Evolutionary conservation across 495 filamentous ascomycete genomes (phyloP), one percentile per base, ranked within the genome.

Genomic region (Penicillium ucsense): DNA sequence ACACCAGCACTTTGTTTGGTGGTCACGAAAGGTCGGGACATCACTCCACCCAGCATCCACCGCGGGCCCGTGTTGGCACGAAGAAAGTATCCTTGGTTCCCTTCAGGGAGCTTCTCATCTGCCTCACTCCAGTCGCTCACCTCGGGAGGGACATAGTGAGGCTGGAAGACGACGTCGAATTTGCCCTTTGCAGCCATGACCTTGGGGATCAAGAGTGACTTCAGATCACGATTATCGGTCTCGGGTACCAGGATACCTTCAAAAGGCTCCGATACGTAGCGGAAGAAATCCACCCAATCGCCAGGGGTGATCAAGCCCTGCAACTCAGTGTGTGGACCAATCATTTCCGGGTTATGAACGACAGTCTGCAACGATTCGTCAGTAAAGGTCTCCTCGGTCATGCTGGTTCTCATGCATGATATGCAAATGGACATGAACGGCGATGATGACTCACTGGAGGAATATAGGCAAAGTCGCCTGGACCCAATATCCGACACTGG

Each of bases 221-320:
- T 68, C 11, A 65, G 52, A 51, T 69, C 69, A 7, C 72, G 64
- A 32, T 66, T 47, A 45, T 75, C 72, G 41, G 44, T 54, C 38
- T 72, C 70, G 8, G 77, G 75, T 34, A 73, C 70, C 31, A 78
- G 59, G 43, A 77, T 50, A 12, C 76, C 68, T n/a, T 63, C 63
- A 46, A 67, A 76, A 20, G 68, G 63, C 54, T 75, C 72, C 29
- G 66, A 68, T 38, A 75, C 63, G 48, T 73, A 62, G 38, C 72
- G 69, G 62, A 75, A 75, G 57, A 75, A 73, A 43, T 76, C 72
- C 8, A 72, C 65, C 72, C 70, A 76, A 54, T 71, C 72, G n/a
- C 72, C 71, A n/a, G 72, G 72, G 3, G 67, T 70, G 32, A 74
- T 66, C 6, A 76, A 45, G 35, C 71, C 71, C 39, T 64, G 63